Evolutionary conservation across 139 green algal species (phyloP).

Genomic region (Chlamydomonas schloesseri): DNA sequence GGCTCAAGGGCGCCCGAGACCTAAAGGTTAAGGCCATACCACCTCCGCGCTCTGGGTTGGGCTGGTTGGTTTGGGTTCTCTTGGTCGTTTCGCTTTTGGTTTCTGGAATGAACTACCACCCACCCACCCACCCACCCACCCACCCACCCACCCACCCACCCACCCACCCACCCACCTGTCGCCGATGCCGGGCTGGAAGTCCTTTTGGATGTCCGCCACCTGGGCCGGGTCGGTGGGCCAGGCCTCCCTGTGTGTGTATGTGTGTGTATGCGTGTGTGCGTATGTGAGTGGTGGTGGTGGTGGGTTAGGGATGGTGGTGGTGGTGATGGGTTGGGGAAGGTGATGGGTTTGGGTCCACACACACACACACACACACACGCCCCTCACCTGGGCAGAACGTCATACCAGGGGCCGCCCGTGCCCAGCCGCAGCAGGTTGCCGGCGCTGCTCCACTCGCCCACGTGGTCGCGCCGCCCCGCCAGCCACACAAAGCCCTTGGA

Average conservation of each 20-base stretch:
- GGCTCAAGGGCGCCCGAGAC: no score
- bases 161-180: conserved; percentile 33
- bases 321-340: no score
- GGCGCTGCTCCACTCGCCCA: conserved; percentile 79
- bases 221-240: conserved; percentile 61
- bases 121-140: not conserved
- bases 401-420: conserved; percentile 80
- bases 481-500: conserved; percentile 87
- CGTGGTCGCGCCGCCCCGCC: conserved; percentile 63
- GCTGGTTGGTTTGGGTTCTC: no score
- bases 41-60: no score
- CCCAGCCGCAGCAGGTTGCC: conserved; percentile 71
- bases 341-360: no score
- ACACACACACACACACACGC: not conserved
- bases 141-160: not conserved
- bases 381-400: conserved; percentile 62
- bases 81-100: no score
- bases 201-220: conserved; percentile 46
- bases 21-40: no score
- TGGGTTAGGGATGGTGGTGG: no score
- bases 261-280: not conserved
- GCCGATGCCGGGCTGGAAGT: conserved; percentile 44
- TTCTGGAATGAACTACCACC: no score
- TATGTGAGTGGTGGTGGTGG: not conserved
- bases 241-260: conserved; percentile 47